Evolutionary conservation across 345 rosid genomes (phyloP).

Genomic region (Alliaria petiolata): DNA sequence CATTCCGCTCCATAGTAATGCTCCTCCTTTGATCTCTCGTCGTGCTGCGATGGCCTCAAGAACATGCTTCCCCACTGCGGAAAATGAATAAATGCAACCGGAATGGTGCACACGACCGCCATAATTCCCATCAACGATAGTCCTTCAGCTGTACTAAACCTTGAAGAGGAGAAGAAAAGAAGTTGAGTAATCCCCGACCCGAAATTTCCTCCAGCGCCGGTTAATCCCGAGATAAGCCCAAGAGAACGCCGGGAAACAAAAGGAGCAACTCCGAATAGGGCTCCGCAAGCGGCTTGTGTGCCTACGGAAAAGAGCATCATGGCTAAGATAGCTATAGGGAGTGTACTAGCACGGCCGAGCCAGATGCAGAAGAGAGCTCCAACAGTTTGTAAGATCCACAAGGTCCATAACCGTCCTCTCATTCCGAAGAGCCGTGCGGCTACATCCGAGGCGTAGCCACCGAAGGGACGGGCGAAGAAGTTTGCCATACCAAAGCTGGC

Average conservation of each 20-base stretch:
- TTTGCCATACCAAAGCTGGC: slow-evolving; percentile 88
- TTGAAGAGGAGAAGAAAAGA: slow-evolving; percentile 57
- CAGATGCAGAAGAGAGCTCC: slow-evolving; percentile 77
- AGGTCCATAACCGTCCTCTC: slow-evolving; percentile 75
- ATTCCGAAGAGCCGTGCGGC: slow-evolving; percentile 66
- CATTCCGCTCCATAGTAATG: slow-evolving; percentile 57
- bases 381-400: slow-evolving; percentile 73
- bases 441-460: slow-evolving; percentile 62
- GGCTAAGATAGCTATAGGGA: slow-evolving; percentile 62
- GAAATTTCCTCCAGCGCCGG: slow-evolving; percentile 79
- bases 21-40: slow-evolving; percentile 51
- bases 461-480: slow-evolving; percentile 71
- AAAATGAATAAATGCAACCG: slow-evolving; percentile 59
- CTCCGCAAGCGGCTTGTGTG: slow-evolving; percentile 86
- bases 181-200: slow-evolving; percentile 79
- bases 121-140: slow-evolving; percentile 67
- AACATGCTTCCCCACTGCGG: slow-evolving; percentile 93
- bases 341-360: slow-evolving; percentile 69
- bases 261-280: slow-evolving; percentile 73
- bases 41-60: slow-evolving; percentile 45
- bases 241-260: slow-evolving; percentile 74
- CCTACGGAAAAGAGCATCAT: slow-evolving; percentile 82
- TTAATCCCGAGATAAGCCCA: slow-evolving; percentile 68
- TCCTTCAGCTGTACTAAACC: slow-evolving; percentile 49
- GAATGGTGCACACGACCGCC: slow-evolving; percentile 62